phyloP scores from a whole-genome alignment of 129 eudicot genomes.

The Sambucus nigra region DNA sequence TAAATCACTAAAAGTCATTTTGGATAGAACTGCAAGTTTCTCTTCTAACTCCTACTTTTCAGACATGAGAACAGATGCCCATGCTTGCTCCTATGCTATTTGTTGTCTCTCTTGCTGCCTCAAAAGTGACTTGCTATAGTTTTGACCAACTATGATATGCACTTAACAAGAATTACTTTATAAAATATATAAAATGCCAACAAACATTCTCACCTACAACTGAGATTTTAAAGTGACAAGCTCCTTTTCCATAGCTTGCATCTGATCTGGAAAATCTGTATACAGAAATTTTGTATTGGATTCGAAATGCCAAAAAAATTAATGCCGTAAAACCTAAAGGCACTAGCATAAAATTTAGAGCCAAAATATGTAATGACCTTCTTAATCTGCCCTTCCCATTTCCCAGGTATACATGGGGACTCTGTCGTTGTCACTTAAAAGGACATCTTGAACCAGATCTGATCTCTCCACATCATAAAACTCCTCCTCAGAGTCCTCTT shows the following conservation, averaged over 20 bases:
- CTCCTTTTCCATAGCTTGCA: constrained; percentile 75
- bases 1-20: constrained; percentile 35
- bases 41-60: constrained; percentile 79
- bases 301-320: too few species aligned
- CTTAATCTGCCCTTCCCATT: too few species aligned
- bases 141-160: constrained; percentile 1
- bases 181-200: neutral
- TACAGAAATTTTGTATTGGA: too few species aligned
- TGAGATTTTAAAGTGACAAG: constrained; percentile 55
- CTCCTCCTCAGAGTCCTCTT: constrained; percentile 82
- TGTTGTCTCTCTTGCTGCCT: constrained; percentile 80
- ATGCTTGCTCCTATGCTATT: constrained; percentile 62
- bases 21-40: constrained; percentile 49
- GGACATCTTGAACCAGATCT: constrained; percentile 31
- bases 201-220: constrained; percentile 53
- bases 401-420: too few species aligned
- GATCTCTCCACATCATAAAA: constrained; percentile 71
- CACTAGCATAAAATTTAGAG: too few species aligned
- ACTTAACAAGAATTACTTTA: neutral
- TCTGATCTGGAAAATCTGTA: constrained; percentile 52
- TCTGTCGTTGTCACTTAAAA: constrained; percentile 24
- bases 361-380: too few species aligned
- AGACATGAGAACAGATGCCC: constrained; percentile 44
- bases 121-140: constrained; percentile 47
- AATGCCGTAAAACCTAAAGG: too few species aligned